Evolutionary conservation across 2,329 filamentous ascomycete genomes (phyloP).

Genomic region (Leptographium radiaticola): DNA sequence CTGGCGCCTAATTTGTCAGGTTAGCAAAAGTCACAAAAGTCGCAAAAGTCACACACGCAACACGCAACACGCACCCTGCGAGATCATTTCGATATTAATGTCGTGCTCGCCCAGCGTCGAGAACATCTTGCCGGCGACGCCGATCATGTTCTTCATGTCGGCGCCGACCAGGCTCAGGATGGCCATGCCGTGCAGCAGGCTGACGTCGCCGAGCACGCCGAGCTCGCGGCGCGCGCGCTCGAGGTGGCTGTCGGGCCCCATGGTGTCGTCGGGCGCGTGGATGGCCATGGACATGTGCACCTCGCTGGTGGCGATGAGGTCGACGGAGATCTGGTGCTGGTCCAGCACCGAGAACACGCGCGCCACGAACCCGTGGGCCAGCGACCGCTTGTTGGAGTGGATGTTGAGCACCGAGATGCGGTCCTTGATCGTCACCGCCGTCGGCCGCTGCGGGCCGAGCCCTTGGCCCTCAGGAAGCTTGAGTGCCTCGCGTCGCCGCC

Average conservation of each 20-base stretch:
- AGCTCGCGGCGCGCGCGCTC: conserved; percentile 42
- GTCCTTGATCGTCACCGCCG: conserved; percentile 93
- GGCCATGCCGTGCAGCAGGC: conserved; percentile 82
- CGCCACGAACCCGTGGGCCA: conserved; percentile 92
- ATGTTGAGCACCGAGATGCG: conserved; percentile 96
- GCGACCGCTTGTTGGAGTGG: conserved; percentile 91
- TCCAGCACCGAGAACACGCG: conserved; percentile 88
- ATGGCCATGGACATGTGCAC: conserved; percentile 97
- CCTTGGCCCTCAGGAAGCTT: too few relatives aligned
- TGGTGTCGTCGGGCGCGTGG: conserved; percentile 57
- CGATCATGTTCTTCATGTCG: conserved; percentile 96
- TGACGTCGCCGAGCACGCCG: conserved; percentile 73
- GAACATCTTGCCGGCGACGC: conserved; percentile 90
- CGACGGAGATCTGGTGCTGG: conserved; percentile 75
- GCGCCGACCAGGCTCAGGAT: conserved; percentile 90
- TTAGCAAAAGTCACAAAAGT: conserved; percentile 1
- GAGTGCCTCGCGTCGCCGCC: too few relatives aligned
- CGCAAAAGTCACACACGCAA: conserved; percentile 32
- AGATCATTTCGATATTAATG: conserved; percentile 99
- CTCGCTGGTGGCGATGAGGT: conserved; percentile 91
- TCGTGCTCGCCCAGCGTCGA: conserved; percentile 84
- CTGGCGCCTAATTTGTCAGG: conserved; percentile 55
- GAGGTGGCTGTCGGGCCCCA: conserved; percentile 40
- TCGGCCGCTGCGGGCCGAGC: conserved; percentile 57
- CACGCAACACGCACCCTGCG: conserved; percentile 55